Base-by-base conservation (phyloP, 108 stramenopile genomes). In the Ochromonas danica region DNA sequence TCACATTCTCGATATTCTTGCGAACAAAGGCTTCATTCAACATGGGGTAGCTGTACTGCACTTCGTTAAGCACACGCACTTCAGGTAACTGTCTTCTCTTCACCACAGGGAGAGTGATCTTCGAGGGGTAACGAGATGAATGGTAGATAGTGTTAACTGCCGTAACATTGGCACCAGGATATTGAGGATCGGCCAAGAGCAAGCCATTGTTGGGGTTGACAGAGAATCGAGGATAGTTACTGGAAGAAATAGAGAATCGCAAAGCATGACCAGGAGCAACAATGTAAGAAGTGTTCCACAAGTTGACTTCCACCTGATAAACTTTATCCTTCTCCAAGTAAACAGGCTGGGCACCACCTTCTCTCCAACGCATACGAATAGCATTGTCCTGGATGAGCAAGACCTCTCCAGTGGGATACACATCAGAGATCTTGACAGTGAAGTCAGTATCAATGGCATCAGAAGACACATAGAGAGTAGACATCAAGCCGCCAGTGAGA, bases 381-480 rank as follows among this genome's bases (percentile, higher is more conserved):
- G 71, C 81, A 17, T 45, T 57, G 22, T 78, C 82, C 17, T 70
- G 79, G 17, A 84, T 65, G 71, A 72, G 41, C 27, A 39, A 35
- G 39, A 28, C 61, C 28, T 74, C 74, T 0, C 83, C 83, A 38
- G 30, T 75, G 0, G 83, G 83, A 78, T 84, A 84, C 0, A 84
- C 62, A 40, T 84, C 83, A 45, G 51, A 71, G 25, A 84, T n/a
- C 60, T 79, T 77, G 30, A 77, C 83, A 28, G 0, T 43, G 61
- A 84, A 84, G 43, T 84, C 83, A n/a, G 83, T 84, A 70, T 84
- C 83, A 61, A 60, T 39, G 22, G 70, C 80, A 38, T 79, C 51
- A 43, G 51, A 61, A 1, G 83, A 79, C 57, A 84, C 83, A 38
- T 36, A 60, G 1, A 84, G 57, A 10, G 10, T 22, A 17, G 83